Conservation (phyloP, 192 early-diverging fungal species). For the Glomus cerebriforme region DNA sequence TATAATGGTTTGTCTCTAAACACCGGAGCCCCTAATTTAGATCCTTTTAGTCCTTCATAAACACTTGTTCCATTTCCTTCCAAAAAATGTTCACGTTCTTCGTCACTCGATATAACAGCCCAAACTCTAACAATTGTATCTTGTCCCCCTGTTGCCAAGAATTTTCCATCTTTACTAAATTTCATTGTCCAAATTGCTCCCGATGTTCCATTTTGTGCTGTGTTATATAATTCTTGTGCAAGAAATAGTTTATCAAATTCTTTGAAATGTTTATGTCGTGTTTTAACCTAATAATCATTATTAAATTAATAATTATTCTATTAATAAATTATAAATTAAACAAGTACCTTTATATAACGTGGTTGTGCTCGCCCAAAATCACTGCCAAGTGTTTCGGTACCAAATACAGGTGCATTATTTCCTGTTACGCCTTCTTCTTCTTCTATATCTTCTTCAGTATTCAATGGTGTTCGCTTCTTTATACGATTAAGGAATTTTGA, state of each 20-base stretch:
- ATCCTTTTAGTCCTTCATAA: constrained; percentile 29
- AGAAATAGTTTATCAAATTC: constrained; percentile 28
- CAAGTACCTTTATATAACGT: constrained; percentile 27
- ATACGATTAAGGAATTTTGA: constrained; percentile 21
- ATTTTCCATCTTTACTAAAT: constrained; percentile 78
- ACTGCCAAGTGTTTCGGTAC: background rate
- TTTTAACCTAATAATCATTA: background rate
- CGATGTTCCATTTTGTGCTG: background rate
- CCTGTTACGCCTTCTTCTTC: constrained; percentile 17
- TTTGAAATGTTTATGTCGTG: constrained; percentile 21
- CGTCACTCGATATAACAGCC: constrained; percentile 40
- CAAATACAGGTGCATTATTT: constrained; percentile 30
- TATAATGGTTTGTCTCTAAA: constrained; percentile 70
- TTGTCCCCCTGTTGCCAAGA: constrained; percentile 81
- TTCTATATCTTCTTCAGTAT: background rate
- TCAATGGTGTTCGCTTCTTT: constrained; percentile 12
- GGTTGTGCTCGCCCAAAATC: constrained; percentile 21
- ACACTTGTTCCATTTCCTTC: constrained; percentile 29
- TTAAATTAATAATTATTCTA: background rate
- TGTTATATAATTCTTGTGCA: constrained; percentile 23
- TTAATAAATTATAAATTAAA: background rate
- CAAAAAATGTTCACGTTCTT: constrained; percentile 35
- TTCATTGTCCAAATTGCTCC: constrained; percentile 72
- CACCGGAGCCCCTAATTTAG: constrained; percentile 41
- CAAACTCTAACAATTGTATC: constrained; percentile 71